Evolutionary conservation across 305 asterid genomes (phyloP), one percentile per base, ranked within the genome.

Genomic region (Fraxinus albicans): DNA sequence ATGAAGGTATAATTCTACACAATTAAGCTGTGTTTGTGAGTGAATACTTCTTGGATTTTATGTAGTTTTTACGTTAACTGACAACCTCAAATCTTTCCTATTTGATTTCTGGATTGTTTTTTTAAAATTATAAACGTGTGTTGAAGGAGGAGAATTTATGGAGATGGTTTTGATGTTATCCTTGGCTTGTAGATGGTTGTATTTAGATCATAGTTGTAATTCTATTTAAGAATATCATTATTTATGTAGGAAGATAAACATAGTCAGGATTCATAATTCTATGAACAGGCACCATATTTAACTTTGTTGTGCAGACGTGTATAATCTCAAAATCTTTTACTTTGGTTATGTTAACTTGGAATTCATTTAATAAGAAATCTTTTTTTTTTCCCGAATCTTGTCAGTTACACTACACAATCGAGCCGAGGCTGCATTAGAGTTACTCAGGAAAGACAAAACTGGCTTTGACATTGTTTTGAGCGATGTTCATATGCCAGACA

Each of bases 401-500:
- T 40, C 91, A 95, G 98, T 95, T 15, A 94, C 97, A 17, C 89
- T 87, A 31, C 89, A 94, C 83, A 91, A 90, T 81, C 88, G 92
- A 87, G 99, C 98, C 17, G 98, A 92, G 86, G 44, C 73, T 82
- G 99, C 97, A 2, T 85, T 95, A 82, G 84, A 89, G 36, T 77
- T 83, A 17, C 94, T 95, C 17, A 84, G 98, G 78, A 94, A 89
- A 23, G 91, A 94, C 89, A 93, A 29, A 81, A 89, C 90, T 77
- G 97, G 98, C 19, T 95, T 85, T 36, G 97, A 95, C 50, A 80
- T 95, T 83, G 98, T 95, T 72, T 90, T 95, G 78, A 94, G 99
- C 69, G 97, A 95, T 78, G 99, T 95, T 21, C 98, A 94, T 72
- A 95, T 95, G 99, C 99, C 98, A 0, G 97, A 95, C 77, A 92